Percentiles rank a stretch among this genome's conserved stretches.
Evolutionary conservation across 768 basidiomycete species (phyloP).

Genomic region (Boletus pseudo-olivaceus): DNA sequence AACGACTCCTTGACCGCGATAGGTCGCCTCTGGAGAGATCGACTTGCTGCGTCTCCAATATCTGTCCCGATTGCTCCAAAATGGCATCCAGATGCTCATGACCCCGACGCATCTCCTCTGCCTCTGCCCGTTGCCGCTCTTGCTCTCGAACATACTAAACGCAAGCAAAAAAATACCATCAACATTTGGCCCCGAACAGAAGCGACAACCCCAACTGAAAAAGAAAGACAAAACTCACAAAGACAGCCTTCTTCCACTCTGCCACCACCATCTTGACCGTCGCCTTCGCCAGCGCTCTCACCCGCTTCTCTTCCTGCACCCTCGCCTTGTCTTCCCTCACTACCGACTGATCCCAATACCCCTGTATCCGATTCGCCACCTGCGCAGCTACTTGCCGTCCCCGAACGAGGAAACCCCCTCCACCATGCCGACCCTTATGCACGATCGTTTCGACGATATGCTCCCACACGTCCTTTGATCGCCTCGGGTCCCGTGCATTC

Average conservation of each 20-base stretch:
- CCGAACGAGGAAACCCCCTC: slow-evolving; percentile 14
- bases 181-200: background rate
- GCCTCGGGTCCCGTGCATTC: slow-evolving; percentile 24
- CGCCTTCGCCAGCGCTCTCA: slow-evolving; percentile 65
- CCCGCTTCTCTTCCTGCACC: slow-evolving; percentile 60
- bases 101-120: slow-evolving; percentile 75
- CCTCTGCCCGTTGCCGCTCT: slow-evolving; percentile 58
- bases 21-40: slow-evolving; percentile 55
- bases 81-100: slow-evolving; percentile 88
- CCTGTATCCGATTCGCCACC: slow-evolving; percentile 63
- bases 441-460: slow-evolving; percentile 48
- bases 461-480: slow-evolving; percentile 53
- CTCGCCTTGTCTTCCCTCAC: slow-evolving; percentile 58
- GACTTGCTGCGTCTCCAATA: slow-evolving; percentile 78
- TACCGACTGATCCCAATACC: slow-evolving; percentile 71
- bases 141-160: slow-evolving; percentile 70
- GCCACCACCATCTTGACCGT: slow-evolving; percentile 65
- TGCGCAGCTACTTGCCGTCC: slow-evolving; percentile 46
- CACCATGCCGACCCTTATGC: slow-evolving; percentile 17
- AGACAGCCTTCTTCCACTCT: slow-evolving; percentile 88
- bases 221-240: slow-evolving; percentile 46
- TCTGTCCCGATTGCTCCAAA: slow-evolving; percentile 81
- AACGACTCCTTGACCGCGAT: slow-evolving; percentile 52
- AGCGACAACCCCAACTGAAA: background rate
- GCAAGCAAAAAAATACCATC: background rate